These are phyloP conservation scores for Trichoderma reesei DNA, from an alignment of 495 filamentous ascomycete species.

Conservation along the genomic window DNA sequence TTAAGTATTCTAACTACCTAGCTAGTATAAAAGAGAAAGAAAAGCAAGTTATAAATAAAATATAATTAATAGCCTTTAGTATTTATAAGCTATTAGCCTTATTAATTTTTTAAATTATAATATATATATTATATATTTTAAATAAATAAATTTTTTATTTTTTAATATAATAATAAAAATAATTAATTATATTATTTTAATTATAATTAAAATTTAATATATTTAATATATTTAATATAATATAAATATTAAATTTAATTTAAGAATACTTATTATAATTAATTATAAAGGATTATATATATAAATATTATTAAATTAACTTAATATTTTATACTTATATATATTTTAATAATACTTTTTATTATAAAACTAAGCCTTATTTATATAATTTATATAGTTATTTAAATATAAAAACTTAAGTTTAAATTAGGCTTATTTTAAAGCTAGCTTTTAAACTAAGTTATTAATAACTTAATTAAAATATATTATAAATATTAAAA, in stretches of 20 bases:
- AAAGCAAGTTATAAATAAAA: too few relatives aligned
- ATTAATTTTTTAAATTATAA: not conserved
- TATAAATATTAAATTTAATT: not conserved
- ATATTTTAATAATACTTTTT: not conserved
- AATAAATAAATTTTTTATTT: not conserved
- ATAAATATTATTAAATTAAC: not conserved
- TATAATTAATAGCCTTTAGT: too few relatives aligned
- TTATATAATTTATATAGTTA: not conserved
- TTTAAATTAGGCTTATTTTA: not conserved
- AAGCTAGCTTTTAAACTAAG: not conserved
- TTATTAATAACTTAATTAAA: not conserved
- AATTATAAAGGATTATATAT: not conserved
- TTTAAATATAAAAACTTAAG: not conserved
- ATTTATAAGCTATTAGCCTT: too few relatives aligned
- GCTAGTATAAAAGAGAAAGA: too few relatives aligned
- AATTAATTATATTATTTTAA: too few relatives aligned
- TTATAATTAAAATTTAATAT: not conserved
- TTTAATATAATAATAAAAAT: not conserved
- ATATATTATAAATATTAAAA: not conserved
- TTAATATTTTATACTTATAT: not conserved
- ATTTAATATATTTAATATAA: not conserved
- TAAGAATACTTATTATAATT: not conserved
- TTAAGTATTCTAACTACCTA: too few relatives aligned
- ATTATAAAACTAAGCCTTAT: slow-evolving; percentile 4
- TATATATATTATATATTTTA: not conserved